These are phyloP conservation scores for Claviceps pusilla DNA, from an alignment of 2,329 filamentous ascomycete species.

Conservation along the genomic window DNA sequence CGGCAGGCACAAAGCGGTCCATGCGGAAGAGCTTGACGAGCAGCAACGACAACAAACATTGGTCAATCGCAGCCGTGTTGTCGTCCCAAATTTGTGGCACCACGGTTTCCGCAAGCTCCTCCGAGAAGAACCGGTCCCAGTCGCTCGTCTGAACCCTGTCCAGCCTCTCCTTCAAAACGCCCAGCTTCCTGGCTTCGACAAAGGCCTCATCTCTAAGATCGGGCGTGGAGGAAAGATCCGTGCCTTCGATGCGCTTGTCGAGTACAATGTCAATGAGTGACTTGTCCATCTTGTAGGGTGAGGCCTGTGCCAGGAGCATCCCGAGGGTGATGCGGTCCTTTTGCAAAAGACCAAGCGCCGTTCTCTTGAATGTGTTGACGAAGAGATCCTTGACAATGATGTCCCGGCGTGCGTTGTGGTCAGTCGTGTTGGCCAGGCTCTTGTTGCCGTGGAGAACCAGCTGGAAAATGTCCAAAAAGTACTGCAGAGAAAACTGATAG, in stretches of 20 bases:
- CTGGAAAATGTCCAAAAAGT: conserved; percentile 96
- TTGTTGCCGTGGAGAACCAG: conserved; percentile 72
- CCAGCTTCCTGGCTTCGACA: conserved; percentile 50
- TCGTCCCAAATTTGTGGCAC: conserved; percentile 66
- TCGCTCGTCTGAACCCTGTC: conserved; percentile 43
- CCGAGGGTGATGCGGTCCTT: conserved; percentile 89
- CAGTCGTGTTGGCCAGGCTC: conserved; percentile 51
- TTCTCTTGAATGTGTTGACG: conserved; percentile 79
- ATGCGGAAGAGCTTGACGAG: conserved; percentile 90
- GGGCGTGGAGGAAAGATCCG: conserved; percentile 59
- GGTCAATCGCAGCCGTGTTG: conserved; percentile 48
- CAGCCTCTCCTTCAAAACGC: conserved; percentile 58
- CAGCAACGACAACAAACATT: conserved; percentile 67
- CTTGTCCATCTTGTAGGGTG: conserved; percentile 94
- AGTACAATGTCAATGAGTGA: conserved; percentile 72
- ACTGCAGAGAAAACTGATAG: conserved; percentile 97
- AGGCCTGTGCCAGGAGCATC: conserved; percentile 86
- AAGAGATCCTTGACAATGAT: conserved; percentile 87
- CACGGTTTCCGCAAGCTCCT: conserved; percentile 74
- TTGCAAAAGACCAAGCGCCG: conserved; percentile 81
- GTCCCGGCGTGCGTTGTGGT: conserved; percentile 68
- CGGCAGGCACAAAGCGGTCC: conserved; percentile 84
- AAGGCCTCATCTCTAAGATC: conserved; percentile 54
- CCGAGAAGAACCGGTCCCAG: conserved; percentile 71
- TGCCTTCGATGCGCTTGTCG: conserved; percentile 59